Evolutionary conservation across 1,139 yeast genomes (phyloP), one percentile per base, ranked within the genome.

Genomic region (Candida sp.): DNA sequence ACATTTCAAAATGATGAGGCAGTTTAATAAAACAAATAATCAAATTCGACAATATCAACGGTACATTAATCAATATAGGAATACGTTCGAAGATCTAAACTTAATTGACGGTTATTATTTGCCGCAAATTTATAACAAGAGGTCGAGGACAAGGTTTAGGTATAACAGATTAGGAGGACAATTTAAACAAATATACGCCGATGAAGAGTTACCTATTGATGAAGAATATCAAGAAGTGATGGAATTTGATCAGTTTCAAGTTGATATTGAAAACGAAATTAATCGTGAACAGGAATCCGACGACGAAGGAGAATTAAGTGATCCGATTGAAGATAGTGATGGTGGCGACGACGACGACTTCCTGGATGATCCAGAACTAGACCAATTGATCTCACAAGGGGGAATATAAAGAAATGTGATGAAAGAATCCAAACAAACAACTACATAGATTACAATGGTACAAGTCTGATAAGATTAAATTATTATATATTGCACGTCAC

Each of bases 91-190:
- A 5, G 73, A 76, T 48, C 63, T 77, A 15, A 75, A 76, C 42
- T 46, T 77, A 40, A 53, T 70, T 5, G 78, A 72, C 49, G 84
- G 84, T 4, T 78, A 56, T 48, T 77, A 61, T 49, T 69, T 77
- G 35, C 84, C 87, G 0, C 33, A 64, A 9, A 79, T 82, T 22
- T 64, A 55, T 40, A 70, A 69, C 45, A 42, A 35, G 21, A 39
- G 46, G 33, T 50, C 52, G 9, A 49, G 38, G 43, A 43, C 35
- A 51, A 58, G 40, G 54, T 49, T 39, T 64, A 5, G 54, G 44
- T 63, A 60, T 57, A 53, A 70, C 38, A 58, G 87, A 45, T 50
- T 81, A 21, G 87, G 87, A 2, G 86, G 86, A 0, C 59, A 56
- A 2, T 70, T 80, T 44, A 60, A 57, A 29, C 66, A 63, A 36